These are phyloP conservation scores for Francoa sonchifolia DNA, from an alignment of 441 rosid genomes.

Conservation along the genomic window DNA sequence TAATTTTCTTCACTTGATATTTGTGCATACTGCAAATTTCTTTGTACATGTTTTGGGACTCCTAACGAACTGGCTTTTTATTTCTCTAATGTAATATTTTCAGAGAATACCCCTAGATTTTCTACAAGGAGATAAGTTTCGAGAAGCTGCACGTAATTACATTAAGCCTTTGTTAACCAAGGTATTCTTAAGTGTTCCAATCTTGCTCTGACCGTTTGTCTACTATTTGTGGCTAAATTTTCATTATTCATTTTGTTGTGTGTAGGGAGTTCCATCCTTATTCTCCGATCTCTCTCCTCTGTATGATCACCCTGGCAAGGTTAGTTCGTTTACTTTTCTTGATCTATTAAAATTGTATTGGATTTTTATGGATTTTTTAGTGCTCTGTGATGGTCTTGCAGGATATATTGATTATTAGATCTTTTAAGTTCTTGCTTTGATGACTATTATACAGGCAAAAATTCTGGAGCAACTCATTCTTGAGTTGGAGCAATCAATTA, in stretches of 20 bases:
- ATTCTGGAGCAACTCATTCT: constrained; percentile 73
- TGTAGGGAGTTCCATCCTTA: constrained; percentile 92
- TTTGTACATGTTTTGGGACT: too few species aligned
- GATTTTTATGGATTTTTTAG: constrained; percentile 8
- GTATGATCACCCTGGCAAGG: constrained; percentile 82
- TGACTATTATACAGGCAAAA: constrained; percentile 53
- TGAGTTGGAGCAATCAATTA: constrained; percentile 76
- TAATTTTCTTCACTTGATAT: too few species aligned
- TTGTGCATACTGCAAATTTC: too few species aligned
- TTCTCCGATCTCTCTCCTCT: constrained; percentile 95
- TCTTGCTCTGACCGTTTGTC: constrained; percentile 4
- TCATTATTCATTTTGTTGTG: constrained; percentile 15
- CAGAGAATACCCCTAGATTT: constrained; percentile 98
- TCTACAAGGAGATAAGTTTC: constrained; percentile 72
- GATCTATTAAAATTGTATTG: constrained; percentile 1
- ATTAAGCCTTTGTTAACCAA: constrained; percentile 78
- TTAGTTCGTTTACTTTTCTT: constrained; percentile 21
- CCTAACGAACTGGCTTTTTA: too few species aligned
- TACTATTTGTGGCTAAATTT: constrained; percentile 3
- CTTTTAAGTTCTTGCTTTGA: constrained; percentile 6
- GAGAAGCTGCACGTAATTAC: constrained; percentile 73
- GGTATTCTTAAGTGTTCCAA: constrained; percentile 26
- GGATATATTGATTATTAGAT: constrained; percentile 4
- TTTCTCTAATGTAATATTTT: constrained; percentile 10
- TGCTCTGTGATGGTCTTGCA: constrained; percentile 7